Evolutionary conservation across 2,329 filamentous ascomycete genomes (phyloP).

Genomic region (Talaromyces sp.): DNA sequence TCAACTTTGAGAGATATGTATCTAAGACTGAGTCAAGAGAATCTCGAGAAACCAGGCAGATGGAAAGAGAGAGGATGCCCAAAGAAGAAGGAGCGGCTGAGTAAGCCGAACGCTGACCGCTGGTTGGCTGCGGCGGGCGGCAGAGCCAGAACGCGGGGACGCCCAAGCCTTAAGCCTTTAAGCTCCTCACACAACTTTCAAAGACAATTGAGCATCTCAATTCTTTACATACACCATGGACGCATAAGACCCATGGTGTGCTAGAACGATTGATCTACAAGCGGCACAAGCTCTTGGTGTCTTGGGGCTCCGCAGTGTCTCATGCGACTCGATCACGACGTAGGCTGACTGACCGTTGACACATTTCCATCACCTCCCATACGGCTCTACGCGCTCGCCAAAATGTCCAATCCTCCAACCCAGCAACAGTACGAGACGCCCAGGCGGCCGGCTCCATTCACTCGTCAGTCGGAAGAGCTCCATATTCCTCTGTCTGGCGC

Average conservation of each 20-base stretch:
- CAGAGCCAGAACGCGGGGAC: slow-evolving; percentile 8
- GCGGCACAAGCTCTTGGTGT: slow-evolving; percentile 46
- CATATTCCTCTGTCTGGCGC: slow-evolving; percentile 48
- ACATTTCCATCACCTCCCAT: slow-evolving; percentile 28
- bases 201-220: not conserved
- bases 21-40: not conserved
- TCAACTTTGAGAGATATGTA: no score
- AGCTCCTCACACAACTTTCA: not conserved
- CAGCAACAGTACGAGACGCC: slow-evolving; percentile 49
- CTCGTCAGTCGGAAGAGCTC: slow-evolving; percentile 54
- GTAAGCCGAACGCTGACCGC: slow-evolving; percentile 2
- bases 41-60: not conserved
- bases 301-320: slow-evolving; percentile 40
- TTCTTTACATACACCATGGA: not conserved
- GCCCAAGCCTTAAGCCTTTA: not conserved
- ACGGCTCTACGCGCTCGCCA: slow-evolving; percentile 37
- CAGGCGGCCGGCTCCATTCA: slow-evolving; percentile 47
- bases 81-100: slow-evolving; percentile 3
- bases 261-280: slow-evolving; percentile 43
- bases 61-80: not conserved
- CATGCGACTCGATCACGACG: slow-evolving; percentile 7
- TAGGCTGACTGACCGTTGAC: not conserved
- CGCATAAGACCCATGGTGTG: slow-evolving; percentile 22
- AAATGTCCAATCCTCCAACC: slow-evolving; percentile 41
- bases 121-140: slow-evolving; percentile 8